Base-by-base conservation (phyloP, 306 rosid species). In the Elaeagnus macrophylla region DNA sequence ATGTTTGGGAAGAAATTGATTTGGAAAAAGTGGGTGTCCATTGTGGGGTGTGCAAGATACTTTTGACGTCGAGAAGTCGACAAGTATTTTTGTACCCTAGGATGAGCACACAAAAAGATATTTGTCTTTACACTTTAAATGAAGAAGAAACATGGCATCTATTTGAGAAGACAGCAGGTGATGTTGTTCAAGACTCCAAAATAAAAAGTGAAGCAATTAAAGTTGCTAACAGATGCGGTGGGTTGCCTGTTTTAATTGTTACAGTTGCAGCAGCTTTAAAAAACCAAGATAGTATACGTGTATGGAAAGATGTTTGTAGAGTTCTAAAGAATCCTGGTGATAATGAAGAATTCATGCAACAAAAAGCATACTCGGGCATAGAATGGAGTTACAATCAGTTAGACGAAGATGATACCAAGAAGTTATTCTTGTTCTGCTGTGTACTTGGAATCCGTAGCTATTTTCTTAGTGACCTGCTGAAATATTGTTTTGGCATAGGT, bases 1-100 rank as follows among this genome's bases (percentile, higher is more conserved):
- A 71, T 63, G 56, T 76, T 0, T 76, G 81, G 81, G 41, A n/a
- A 0, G 39, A 51, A 7, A 37, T 76, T 55, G 68, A 71, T 46
- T 62, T 76, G 10, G 52, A 62, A 36, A 8, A 1, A 1, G 47
- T 77, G 0, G 79, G 83, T 0, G 17, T 77, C n/a, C 74, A 74
- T 50, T 39, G 7, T 0, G 20, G 0, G 3, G 65, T n/a, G 6
- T 67, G 74, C 18, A 76, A 71, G 40, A 18, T 77, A 2, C 10
- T 73, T 2, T 38, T 72, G 44, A 73, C 73, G 3, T 77, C 83
- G 37, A 20, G 82, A 51, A 25, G 17, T 35, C 56, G 53, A 62
- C 37, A 73, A 0, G 50, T 53, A 5, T 8, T 61, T 5, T 71
- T 66, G 5, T 72, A 69, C 3, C 10, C 43, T 39, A 39, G 10